phyloP scores from a whole-genome alignment of 371 early-diverging fungal species.

The Mortierella sp. region DNA sequence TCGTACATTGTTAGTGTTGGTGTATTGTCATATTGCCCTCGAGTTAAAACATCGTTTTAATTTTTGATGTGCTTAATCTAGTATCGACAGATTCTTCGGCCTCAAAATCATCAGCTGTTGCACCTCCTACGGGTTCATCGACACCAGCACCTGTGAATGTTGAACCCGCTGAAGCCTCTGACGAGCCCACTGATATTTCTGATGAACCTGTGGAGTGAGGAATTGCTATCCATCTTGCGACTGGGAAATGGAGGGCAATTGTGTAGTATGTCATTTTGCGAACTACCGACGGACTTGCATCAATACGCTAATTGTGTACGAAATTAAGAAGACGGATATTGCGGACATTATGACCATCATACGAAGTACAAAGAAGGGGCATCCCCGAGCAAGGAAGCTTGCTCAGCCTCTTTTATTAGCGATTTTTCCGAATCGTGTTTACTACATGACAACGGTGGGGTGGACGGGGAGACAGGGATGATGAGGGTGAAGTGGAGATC shows the following conservation, averaged over 20 bases:
- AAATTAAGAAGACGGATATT: constrained; percentile 21
- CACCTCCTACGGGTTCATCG: neutral
- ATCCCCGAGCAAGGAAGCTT: no score
- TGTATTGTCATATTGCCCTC: no score
- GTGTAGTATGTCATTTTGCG: constrained; percentile 9
- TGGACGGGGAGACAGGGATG: no score
- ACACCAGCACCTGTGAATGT: neutral
- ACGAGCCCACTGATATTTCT: constrained; percentile 2
- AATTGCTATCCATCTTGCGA: constrained; percentile 22
- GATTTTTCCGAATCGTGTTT: no score
- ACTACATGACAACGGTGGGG: no score
- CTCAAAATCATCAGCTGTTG: constrained; percentile 3
- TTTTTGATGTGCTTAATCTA: constrained; percentile 6
- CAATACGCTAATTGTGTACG: constrained; percentile 10
- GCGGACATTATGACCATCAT: constrained; percentile 22
- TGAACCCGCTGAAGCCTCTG: constrained; percentile 9
- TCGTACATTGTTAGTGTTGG: no score
- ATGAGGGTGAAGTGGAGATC: no score
- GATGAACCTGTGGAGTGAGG: constrained; percentile 17
- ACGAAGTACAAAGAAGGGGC: no score
- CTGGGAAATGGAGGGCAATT: constrained; percentile 17
- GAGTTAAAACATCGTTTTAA: no score
- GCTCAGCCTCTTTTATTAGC: no score
- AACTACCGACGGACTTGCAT: constrained; percentile 19
- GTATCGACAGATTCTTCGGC: constrained; percentile 13